Base-by-base conservation (phyloP, 2,329 filamentous ascomycete species). In the Nemania sp. region DNA sequence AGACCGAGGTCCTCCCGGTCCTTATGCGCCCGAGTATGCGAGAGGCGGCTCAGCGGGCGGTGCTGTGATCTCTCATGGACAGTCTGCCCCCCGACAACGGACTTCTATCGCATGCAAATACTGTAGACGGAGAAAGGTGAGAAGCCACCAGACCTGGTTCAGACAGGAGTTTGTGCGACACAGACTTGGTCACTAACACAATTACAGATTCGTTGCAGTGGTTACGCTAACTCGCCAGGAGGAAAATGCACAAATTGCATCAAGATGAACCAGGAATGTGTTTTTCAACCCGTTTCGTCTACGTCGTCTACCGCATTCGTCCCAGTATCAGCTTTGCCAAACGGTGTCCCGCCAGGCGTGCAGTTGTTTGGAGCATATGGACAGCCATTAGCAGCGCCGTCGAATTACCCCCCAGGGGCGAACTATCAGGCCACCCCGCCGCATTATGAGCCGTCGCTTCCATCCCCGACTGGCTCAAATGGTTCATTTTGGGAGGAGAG, bases 241-340 rank as follows among this genome's bases (percentile, higher is more conserved):
- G 84, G 83, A 11, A 85, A 86, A 65, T 87, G 84, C 65, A 80
- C 83, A 56, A 87, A 86, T 66, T 87, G 84, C 67, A 82, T 83
- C 40, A 83, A 85, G 63, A 85, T 86, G 75, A 83, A 84, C 50
- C 84, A 86, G 66, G 83, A 87, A 62, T 87, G 84, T 61, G 79
- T 86, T 13, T 86, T 87, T 60, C 83, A 86, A 67, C 84, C 83
- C 0, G 84, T 86, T 1, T 84, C 81, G 3, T 82, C 80, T 0
- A 81, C 82, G 11, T 80, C 80, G 40, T 82, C 81, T 5, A 83
- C 83, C 1, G 83, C 83, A 1, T 86, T 86, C 63, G 82, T 86
- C 13, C 83, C 84, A 1, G 81, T 87, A 5, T 84, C 82, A 2
- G 83, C 83, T 15, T 75, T 86, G 5, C 80, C 80, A n/a, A 82